Evolutionary conservation across 2,329 filamentous ascomycete species (phyloP).

Genomic region (Penicillium verrucosum): DNA sequence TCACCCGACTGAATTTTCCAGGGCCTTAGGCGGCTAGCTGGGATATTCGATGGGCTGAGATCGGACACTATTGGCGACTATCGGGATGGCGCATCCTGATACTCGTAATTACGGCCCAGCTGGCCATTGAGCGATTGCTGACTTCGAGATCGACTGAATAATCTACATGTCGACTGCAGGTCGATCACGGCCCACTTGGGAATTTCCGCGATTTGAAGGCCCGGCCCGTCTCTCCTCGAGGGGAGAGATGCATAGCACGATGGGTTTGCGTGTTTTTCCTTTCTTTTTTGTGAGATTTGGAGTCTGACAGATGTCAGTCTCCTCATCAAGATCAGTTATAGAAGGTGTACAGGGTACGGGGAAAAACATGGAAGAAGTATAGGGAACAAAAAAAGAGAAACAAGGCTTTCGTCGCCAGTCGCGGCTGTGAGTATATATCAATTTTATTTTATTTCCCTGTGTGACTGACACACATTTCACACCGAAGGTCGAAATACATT

Average conservation of each 20-base stretch:
- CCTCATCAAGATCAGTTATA: background rate
- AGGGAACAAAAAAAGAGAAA: background rate
- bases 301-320: constrained; percentile 11
- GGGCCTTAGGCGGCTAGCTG: constrained; percentile 25
- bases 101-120: constrained; percentile 15
- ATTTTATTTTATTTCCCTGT: background rate
- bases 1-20: constrained; percentile 20
- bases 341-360: background rate
- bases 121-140: constrained; percentile 11
- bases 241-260: constrained; percentile 9
- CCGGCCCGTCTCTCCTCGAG: constrained; percentile 27
- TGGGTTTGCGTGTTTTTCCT: constrained; percentile 9
- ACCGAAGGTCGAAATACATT: constrained; percentile 10
- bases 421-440: constrained; percentile 17
- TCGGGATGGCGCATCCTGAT: constrained; percentile 23
- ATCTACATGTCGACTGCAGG: constrained; percentile 21
- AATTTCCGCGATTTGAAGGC: constrained; percentile 22
- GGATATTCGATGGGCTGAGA: constrained; percentile 24
- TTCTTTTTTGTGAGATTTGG: background rate
- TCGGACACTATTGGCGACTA: constrained; percentile 29
- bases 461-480: constrained; percentile 9
- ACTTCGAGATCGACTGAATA: constrained; percentile 15
- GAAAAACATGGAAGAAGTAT: background rate
- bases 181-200: constrained; percentile 23
- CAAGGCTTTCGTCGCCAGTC: constrained; percentile 20